Conservation (phyloP, 768 basidiomycete species). For the Mycena haematopus region DNA sequence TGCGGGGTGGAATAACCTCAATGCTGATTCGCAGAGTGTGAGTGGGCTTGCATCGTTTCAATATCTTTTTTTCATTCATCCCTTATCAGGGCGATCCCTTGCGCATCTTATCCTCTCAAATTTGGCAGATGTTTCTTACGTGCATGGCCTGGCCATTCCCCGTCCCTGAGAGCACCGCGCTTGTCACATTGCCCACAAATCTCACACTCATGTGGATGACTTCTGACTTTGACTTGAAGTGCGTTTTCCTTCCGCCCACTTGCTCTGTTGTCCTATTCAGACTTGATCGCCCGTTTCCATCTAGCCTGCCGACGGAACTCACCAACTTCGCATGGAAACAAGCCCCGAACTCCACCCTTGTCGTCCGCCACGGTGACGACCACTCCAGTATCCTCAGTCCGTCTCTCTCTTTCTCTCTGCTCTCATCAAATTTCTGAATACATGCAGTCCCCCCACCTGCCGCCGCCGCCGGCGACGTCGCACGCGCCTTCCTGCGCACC, state of each 20-base stretch:
- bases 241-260: conserved; percentile 16
- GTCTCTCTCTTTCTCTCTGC: background rate
- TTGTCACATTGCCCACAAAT: conserved; percentile 3
- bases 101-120: conserved; percentile 16
- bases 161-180: background rate
- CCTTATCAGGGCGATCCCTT: background rate
- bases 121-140: conserved; percentile 5
- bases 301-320: conserved; percentile 23
- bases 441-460: background rate
- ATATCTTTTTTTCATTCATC: background rate
- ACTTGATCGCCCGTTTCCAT: background rate
- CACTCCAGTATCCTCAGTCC: conserved; percentile 25
- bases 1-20: conserved; percentile 12
- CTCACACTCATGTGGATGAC: conserved; percentile 17
- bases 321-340: conserved; percentile 21
- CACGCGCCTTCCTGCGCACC: conserved; percentile 10
- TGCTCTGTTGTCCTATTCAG: no score
- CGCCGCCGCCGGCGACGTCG: background rate
- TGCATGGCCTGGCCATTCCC: conserved; percentile 13
- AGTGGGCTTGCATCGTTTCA: background rate
- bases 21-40: background rate
- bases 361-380: conserved; percentile 28
- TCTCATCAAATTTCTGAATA: background rate
- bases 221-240: no score
- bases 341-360: conserved; percentile 19